Evolutionary conservation across 1,284 basidiomycete genomes (phyloP).

Genomic region (Melanopsichium pennsylvanicum): DNA sequence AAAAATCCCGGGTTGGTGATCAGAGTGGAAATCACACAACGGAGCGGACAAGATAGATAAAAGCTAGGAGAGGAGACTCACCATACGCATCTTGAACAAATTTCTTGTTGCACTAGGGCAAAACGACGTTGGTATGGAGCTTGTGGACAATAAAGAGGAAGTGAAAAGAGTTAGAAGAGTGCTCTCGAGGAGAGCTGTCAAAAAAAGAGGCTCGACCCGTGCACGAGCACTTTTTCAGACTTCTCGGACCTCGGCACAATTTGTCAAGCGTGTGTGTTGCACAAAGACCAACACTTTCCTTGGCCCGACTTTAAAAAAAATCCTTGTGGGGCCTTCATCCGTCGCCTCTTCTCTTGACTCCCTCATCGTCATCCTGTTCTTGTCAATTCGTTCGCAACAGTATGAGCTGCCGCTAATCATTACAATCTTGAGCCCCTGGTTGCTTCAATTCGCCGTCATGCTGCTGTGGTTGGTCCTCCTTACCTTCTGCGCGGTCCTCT

Average conservation of each 20-base stretch:
- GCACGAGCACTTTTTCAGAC: not conserved
- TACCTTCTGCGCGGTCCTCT: slow-evolving; percentile 24
- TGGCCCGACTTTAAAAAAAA: not conserved
- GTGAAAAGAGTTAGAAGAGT: not conserved
- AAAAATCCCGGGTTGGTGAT: too few relatives aligned
- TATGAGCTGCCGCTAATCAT: too few relatives aligned
- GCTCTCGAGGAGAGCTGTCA: not conserved
- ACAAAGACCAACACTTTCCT: slow-evolving; percentile 12
- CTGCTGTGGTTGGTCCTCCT: slow-evolving; percentile 39
- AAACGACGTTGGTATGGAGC: not conserved
- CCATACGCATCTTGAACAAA: slow-evolving; percentile 39
- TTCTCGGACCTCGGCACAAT: not conserved
- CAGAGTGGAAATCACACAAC: not conserved
- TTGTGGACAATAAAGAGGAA: not conserved
- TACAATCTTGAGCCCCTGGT: too few relatives aligned
- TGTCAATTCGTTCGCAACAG: too few relatives aligned
- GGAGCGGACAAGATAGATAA: not conserved
- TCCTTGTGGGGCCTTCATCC: too few relatives aligned
- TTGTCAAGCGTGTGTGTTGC: not conserved
- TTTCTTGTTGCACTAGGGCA: not conserved
- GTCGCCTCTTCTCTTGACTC: not conserved
- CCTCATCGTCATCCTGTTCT: not conserved
- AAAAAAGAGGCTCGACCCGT: not conserved
- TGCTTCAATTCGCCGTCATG: too few relatives aligned
- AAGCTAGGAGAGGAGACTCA: slow-evolving; percentile 1